Conservation (phyloP, 257 asterid species). For the Perilla frutescens region DNA sequence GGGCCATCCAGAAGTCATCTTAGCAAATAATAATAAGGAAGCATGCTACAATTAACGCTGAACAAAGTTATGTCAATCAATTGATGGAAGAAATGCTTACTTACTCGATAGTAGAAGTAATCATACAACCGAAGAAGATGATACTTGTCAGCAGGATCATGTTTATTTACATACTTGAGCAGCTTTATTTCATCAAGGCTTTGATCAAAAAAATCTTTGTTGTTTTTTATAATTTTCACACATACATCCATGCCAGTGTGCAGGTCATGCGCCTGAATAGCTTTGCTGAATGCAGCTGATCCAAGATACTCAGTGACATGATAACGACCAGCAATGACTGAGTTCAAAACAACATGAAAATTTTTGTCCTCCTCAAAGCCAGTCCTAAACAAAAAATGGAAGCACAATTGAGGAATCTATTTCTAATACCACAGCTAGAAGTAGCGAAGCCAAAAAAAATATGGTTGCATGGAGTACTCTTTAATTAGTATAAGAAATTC, state of each 20-base stretch:
- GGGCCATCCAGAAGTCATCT: slow-evolving; percentile 14
- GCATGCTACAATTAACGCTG: slow-evolving; percentile 3
- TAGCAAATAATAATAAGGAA: slow-evolving; percentile 9
- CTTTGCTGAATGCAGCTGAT: slow-evolving; percentile 99
- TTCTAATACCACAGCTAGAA: background rate
- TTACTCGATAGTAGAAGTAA: slow-evolving; percentile 93
- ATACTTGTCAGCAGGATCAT: slow-evolving; percentile 97
- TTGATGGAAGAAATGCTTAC: slow-evolving; percentile 40
- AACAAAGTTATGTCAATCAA: background rate
- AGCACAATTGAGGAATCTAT: slow-evolving; percentile 34
- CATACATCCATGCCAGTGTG: slow-evolving; percentile 99
- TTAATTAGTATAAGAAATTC: background rate
- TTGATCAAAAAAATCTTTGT: slow-evolving; percentile 97
- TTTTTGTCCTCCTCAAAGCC: slow-evolving; percentile 99
- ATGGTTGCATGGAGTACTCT: background rate
- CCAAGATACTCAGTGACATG: slow-evolving; percentile 99
- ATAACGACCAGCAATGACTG: slow-evolving; percentile 94
- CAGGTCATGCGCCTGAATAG: slow-evolving; percentile 98
- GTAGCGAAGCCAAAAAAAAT: background rate
- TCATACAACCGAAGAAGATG: slow-evolving; percentile 94
- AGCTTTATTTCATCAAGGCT: slow-evolving; percentile 99
- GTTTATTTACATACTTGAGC: slow-evolving; percentile 95
- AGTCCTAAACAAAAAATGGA: slow-evolving; percentile 66
- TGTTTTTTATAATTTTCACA: slow-evolving; percentile 95
- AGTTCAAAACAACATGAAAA: slow-evolving; percentile 86